Evolutionary conservation across 163 green algal genomes (phyloP).

Genomic region (Smithsoniella earleae): DNA sequence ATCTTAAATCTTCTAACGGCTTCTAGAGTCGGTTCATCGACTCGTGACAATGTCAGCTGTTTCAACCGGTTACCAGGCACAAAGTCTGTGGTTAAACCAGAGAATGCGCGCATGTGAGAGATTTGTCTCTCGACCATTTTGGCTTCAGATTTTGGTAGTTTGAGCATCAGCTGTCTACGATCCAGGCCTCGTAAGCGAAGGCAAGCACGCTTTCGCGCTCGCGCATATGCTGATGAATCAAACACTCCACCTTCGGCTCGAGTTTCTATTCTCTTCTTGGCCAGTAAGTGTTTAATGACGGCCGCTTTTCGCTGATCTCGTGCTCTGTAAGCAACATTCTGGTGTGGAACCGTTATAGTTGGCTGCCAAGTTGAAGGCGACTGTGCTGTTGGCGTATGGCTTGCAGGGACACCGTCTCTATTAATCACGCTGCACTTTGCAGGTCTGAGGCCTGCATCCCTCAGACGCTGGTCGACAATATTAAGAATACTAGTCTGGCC

Average conservation of each 20-base stretch:
- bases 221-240: not conserved
- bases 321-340: not conserved
- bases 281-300: not conserved
- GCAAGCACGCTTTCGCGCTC: not conserved
- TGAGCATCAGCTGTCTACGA: not conserved
- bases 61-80: not conserved
- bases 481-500: conserved; percentile 15
- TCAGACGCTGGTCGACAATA: conserved; percentile 1
- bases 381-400: not conserved
- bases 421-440: no score
- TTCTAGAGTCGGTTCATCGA: not conserved
- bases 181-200: not conserved
- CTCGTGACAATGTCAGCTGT: not conserved
- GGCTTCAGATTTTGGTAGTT: conserved; percentile 17
- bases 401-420: no score
- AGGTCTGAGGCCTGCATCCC: not conserved
- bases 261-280: no score
- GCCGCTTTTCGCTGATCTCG: not conserved
- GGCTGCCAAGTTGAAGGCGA: not conserved
- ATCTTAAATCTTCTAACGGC: not conserved
- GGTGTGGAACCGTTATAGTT: not conserved
- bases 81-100: not conserved
- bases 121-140: no score
- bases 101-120: no score
- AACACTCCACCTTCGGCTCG: not conserved